Evolutionary conservation across 768 basidiomycete species (phyloP), one percentile per base, ranked within the genome.

Genomic region (Collybiopsis confluens): DNA sequence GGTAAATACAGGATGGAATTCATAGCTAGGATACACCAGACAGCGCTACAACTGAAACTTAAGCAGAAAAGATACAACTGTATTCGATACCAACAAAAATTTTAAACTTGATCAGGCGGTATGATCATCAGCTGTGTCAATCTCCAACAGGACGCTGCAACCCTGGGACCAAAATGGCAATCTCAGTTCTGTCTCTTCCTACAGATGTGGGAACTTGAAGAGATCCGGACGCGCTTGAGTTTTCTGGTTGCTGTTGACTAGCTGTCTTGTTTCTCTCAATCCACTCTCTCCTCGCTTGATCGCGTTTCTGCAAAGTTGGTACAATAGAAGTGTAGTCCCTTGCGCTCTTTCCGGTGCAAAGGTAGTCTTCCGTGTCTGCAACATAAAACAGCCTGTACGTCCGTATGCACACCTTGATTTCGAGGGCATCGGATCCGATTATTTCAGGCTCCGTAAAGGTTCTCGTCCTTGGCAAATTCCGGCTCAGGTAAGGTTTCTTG

Each of bases 361-460:
- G 67, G 54, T 78, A 75, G 56, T 88, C 88, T 59, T 86, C 88
- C 42, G 83, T 84, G 23, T 73, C 64, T 2, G 88, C 73, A 5
- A 88, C 88, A 64, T 83, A 92, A 73, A 94, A 93, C 13, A 92
- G 68, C 30, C 86, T 77, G 66, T 92, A 92, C 8, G 86, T 90
- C 54, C 85, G 77, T 33, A 92, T 77, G 68, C 94, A 96, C 54
- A 97, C 81, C 57, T 87, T 87, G 64, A 91, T 89, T 67, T 92
- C 89, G 16, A 95, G 76, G 2, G 78, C 78, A 28, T 86, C 85
- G 35, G 65, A 74, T 1, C 82, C 75, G 26, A 76, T 60, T 21
- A 81, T 70, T 38, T 81, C 72, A 0, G 77, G 79, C 9, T 67
- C 68, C 3, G 63, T 59, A 10, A 73, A 69, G 16, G 69, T 36